These are phyloP conservation scores for Neurospora sublineolata DNA, from an alignment of 495 filamentous ascomycete species.

Conservation along the genomic window DNA sequence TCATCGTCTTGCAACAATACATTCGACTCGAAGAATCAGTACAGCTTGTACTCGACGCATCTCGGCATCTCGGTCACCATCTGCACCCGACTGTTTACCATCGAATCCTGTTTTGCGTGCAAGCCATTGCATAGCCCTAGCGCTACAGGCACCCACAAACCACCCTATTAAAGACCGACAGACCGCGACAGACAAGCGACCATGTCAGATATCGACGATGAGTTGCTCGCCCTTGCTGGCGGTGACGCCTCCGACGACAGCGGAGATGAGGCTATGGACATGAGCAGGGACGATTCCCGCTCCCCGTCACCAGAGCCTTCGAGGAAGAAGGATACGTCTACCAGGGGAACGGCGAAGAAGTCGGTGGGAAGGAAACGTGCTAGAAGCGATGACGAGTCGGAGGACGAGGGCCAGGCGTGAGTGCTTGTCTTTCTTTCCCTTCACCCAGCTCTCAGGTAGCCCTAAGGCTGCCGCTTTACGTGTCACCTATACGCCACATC, in stretches of 20 bases:
- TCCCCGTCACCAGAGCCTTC: constrained; percentile 23
- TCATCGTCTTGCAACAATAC: not conserved
- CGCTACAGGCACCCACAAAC: not conserved
- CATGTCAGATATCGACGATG: constrained; percentile 74
- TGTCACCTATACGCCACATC: not conserved
- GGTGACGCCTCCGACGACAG: constrained; percentile 42
- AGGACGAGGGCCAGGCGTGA: constrained; percentile 78
- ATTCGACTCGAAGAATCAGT: not conserved
- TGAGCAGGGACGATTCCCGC: constrained; percentile 27
- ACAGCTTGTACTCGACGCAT: not conserved
- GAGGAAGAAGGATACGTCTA: constrained; percentile 21
- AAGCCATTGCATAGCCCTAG: not conserved
- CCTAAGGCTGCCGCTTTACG: not conserved
- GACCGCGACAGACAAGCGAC: not conserved
- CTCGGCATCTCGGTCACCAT: not conserved
- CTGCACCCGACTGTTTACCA: not conserved
- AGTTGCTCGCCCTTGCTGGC: constrained; percentile 79
- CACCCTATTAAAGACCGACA: not conserved
- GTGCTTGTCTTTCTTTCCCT: constrained; percentile 24
- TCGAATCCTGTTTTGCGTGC: not conserved
- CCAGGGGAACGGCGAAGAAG: constrained; percentile 32
- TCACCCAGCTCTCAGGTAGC: not conserved
- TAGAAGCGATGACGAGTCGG: constrained; percentile 52
- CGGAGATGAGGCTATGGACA: constrained; percentile 31
- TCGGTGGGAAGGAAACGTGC: constrained; percentile 25